A percentile compares a stretch with the other conserved stretches of the same genome.
Conservation (phyloP, 2,329 filamentous ascomycete species). For the Sclerotinia nivalis region DNA sequence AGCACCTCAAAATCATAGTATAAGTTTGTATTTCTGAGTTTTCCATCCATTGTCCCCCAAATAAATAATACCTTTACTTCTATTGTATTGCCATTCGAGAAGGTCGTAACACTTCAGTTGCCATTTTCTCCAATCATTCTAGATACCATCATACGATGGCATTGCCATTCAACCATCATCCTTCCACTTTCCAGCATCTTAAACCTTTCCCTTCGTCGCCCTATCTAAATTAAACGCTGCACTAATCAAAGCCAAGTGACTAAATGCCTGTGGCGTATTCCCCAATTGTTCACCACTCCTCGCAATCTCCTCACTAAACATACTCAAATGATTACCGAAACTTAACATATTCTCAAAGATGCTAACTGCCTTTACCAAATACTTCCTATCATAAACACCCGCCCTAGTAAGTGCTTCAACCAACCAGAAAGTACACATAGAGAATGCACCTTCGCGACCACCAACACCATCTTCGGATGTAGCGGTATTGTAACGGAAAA, state of each 20-base stretch:
- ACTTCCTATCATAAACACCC: slow-evolving; percentile 63
- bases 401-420: slow-evolving; percentile 76
- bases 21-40: neutral
- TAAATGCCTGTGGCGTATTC: slow-evolving; percentile 79
- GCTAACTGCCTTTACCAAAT: slow-evolving; percentile 61
- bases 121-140: neutral
- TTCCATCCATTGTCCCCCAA: no score
- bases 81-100: neutral
- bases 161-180: neutral
- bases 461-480: slow-evolving; percentile 72
- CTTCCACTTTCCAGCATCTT: neutral
- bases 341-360: slow-evolving; percentile 77
- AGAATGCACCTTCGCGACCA: slow-evolving; percentile 73
- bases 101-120: neutral
- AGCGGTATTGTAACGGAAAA: slow-evolving; percentile 72
- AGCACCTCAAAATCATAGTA: neutral
- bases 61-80: neutral
- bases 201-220: slow-evolving; percentile 34
- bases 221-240: slow-evolving; percentile 75
- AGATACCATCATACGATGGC: no score
- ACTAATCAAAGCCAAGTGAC: slow-evolving; percentile 72
- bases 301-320: slow-evolving; percentile 80
- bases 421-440: slow-evolving; percentile 83
- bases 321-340: slow-evolving; percentile 74
- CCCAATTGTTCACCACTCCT: slow-evolving; percentile 74